Evolutionary conservation across 129 eudicot species (phyloP).

Genomic region (Oenanthe sinensis): DNA sequence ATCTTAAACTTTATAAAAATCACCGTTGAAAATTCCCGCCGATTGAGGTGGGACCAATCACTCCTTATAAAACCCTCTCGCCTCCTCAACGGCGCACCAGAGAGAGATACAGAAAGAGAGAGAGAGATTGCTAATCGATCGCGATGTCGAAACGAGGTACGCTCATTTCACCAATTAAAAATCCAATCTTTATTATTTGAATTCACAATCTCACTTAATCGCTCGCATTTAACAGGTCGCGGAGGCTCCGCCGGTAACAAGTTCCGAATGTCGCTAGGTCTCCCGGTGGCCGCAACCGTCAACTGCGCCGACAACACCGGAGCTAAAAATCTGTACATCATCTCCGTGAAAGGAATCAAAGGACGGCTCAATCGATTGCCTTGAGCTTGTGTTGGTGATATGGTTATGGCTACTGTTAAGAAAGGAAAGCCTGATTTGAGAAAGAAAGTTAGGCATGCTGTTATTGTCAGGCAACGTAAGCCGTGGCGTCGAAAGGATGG

Average conservation of each 20-base stretch:
- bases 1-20: no score
- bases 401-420: constrained; percentile 99
- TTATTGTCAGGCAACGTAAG: constrained; percentile 89
- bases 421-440: constrained; percentile 98
- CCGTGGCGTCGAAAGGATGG: constrained; percentile 99
- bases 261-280: constrained; percentile 54
- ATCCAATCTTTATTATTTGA: background rate
- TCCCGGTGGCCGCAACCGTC: constrained; percentile 51
- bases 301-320: constrained; percentile 41
- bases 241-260: constrained; percentile 58
- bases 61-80: background rate
- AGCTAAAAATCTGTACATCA: constrained; percentile 36
- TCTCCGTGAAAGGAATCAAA: constrained; percentile 37
- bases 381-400: constrained; percentile 77
- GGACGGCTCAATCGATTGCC: constrained; percentile 42
- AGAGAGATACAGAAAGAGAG: background rate
- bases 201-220: background rate
- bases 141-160: constrained; percentile 47
- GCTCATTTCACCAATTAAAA: background rate
- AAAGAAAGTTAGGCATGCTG: constrained; percentile 99
- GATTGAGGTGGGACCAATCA: no score
- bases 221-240: constrained; percentile 23
- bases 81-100: background rate
- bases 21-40: no score
- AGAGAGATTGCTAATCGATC: background rate